phyloP scores from a whole-genome alignment of 2,329 filamentous ascomycete genomes.

The Myriosclerotinia duriaeana region DNA sequence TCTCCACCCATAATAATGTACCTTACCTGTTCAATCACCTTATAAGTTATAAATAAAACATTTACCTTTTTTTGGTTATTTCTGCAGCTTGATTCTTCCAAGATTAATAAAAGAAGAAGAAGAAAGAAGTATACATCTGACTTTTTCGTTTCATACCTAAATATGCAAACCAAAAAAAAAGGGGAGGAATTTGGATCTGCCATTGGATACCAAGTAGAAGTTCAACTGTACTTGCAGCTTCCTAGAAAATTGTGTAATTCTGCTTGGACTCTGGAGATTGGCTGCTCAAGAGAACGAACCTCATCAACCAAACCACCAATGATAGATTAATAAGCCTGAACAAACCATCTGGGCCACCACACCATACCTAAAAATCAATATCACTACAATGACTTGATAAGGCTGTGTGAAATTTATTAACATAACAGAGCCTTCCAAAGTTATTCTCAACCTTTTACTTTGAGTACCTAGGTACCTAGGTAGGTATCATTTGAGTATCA shows the following conservation, averaged over 20 bases:
- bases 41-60: too few species aligned
- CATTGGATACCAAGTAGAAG: constrained; percentile 26
- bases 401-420: constrained; percentile 29
- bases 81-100: constrained; percentile 2
- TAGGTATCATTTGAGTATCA: too few species aligned
- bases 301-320: constrained; percentile 27
- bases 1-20: too few species aligned
- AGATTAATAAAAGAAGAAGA: background rate
- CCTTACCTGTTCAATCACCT: too few species aligned
- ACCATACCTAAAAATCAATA: too few species aligned
- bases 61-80: too few species aligned
- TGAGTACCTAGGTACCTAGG: too few species aligned
- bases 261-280: constrained; percentile 27
- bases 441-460: constrained; percentile 18
- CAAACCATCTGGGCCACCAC: constrained; percentile 31
- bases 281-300: constrained; percentile 13
- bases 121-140: background rate
- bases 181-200: constrained; percentile 22
- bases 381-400: constrained; percentile 27
- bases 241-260: background rate
- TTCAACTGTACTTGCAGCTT: constrained; percentile 27
- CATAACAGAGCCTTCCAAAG: constrained; percentile 29
- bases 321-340: constrained; percentile 14
- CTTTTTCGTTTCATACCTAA: background rate
- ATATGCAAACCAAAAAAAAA: constrained; percentile 3